Evolutionary conservation across 2,329 filamentous ascomycete genomes (phyloP).

Genomic region (Apiospora kogelbergensis): DNA sequence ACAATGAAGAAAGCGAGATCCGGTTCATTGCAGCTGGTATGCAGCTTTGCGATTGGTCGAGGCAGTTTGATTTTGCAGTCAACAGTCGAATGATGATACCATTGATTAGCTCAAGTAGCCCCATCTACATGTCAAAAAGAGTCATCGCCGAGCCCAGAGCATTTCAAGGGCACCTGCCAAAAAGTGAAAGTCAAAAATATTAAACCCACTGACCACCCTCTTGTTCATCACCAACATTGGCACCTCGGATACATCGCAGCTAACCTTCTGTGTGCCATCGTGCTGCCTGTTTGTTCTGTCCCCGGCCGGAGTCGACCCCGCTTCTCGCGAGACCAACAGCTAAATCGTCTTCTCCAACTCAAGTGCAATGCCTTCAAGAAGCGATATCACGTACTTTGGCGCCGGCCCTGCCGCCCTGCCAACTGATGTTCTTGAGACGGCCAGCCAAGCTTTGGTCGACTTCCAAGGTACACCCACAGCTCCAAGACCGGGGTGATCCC

Average conservation of each 20-base stretch:
- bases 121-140: neutral
- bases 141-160: neutral
- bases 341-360: constrained; percentile 31
- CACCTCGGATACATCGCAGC: neutral
- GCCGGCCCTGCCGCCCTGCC: constrained; percentile 88
- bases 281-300: neutral
- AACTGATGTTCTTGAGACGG: constrained; percentile 75
- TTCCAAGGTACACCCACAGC: constrained; percentile 53
- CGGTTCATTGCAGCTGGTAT: too few relatives aligned
- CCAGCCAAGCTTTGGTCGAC: constrained; percentile 76
- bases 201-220: neutral
- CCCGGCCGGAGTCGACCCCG: neutral
- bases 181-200: neutral
- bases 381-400: constrained; percentile 82
- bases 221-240: neutral
- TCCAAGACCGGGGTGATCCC: neutral
- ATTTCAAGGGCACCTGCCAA: neutral
- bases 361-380: constrained; percentile 60
- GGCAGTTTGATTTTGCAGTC: neutral
- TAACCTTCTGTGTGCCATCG: neutral
- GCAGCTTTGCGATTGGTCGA: neutral
- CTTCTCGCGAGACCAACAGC: neutral
- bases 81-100: neutral
- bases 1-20: neutral
- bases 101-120: neutral